These are phyloP conservation scores for Flaveria bidentis DNA, from an alignment of 129 eudicot species.

Conservation along the genomic window DNA sequence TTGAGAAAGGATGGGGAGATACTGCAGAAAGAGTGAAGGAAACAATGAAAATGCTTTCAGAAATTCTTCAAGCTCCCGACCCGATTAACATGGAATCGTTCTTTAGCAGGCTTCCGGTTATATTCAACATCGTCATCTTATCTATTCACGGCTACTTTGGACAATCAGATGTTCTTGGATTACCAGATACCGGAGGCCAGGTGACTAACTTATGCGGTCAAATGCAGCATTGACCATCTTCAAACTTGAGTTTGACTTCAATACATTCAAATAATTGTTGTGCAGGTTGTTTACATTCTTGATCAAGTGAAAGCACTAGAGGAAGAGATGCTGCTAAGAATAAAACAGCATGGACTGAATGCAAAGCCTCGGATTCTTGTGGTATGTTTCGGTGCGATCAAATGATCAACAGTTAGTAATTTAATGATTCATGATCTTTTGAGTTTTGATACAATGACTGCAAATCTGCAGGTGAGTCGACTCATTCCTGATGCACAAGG, in stretches of 20 bases:
- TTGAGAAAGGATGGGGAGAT: conserved; percentile 94
- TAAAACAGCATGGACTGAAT: conserved; percentile 75
- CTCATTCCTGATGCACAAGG: conserved; percentile 86
- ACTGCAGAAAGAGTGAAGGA: conserved; percentile 67
- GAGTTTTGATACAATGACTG: conserved; percentile 2
- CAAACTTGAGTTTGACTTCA: conserved; percentile 20
- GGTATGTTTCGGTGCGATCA: conserved; percentile 35
- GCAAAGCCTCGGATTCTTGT: conserved; percentile 80
- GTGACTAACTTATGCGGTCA: conserved; percentile 34
- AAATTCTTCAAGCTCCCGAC: conserved; percentile 84
- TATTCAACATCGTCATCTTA: conserved; percentile 67
- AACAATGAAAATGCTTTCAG: conserved; percentile 72
- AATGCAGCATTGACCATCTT: background rate
- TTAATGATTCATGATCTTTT: background rate
- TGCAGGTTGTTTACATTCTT: conserved; percentile 84
- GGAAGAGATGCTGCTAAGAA: conserved; percentile 69
- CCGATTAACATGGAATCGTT: conserved; percentile 62
- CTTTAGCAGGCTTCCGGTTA: conserved; percentile 67
- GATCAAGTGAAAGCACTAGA: conserved; percentile 94
- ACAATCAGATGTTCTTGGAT: conserved; percentile 84
- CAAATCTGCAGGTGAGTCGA: conserved; percentile 64
- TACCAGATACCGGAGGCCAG: conserved; percentile 97
- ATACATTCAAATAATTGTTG: background rate
- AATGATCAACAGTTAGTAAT: background rate
- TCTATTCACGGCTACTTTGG: conserved; percentile 87